Evolutionary conservation across 2,329 filamentous ascomycete species (phyloP).

Genomic region (Elsinoe arachidis): DNA sequence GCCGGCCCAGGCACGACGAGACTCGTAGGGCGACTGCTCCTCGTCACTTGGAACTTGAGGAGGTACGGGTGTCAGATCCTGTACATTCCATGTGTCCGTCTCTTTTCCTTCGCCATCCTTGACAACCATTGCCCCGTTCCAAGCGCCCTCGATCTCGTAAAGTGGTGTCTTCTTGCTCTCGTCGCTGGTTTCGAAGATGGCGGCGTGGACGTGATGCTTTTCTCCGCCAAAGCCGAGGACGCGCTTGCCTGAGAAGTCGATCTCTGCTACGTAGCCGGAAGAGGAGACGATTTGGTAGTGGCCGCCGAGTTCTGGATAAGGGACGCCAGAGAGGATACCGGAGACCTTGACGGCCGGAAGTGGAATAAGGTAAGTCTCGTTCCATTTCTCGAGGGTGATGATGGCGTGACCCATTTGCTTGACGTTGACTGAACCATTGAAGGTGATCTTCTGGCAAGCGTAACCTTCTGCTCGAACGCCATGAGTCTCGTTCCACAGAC

Average conservation of each 20-base stretch:
- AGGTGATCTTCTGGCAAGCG: constrained; percentile 40
- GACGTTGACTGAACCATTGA: constrained; percentile 36
- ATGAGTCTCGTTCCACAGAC: constrained; percentile 37
- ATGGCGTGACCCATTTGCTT: constrained; percentile 41
- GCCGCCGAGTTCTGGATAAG: constrained; percentile 38
- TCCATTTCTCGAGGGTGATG: constrained; percentile 34
- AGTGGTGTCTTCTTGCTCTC: constrained; percentile 26
- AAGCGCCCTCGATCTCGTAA: constrained; percentile 34
- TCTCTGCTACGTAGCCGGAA: constrained; percentile 33
- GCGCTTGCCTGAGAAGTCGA: constrained; percentile 38
- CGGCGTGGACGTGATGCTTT: constrained; percentile 36
- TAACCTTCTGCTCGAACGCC: constrained; percentile 39
- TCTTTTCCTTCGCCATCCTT: constrained; percentile 28
- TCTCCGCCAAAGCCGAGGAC: constrained; percentile 31
- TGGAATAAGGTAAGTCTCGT: constrained; percentile 39
- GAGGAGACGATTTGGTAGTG: constrained; percentile 35
- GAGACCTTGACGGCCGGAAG: constrained; percentile 39
- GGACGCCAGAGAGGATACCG: constrained; percentile 34
- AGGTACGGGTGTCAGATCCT: constrained; percentile 20
- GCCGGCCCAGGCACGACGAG: constrained; percentile 35
- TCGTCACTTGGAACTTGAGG: constrained; percentile 18
- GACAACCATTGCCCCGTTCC: constrained; percentile 34
- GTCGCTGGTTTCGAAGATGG: constrained; percentile 25
- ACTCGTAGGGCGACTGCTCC: constrained; percentile 39
- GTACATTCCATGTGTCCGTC: constrained; percentile 31